These are phyloP conservation scores for Stachybotrys elegans DNA, from an alignment of 2,329 filamentous ascomycete species.

Conservation along the genomic window DNA sequence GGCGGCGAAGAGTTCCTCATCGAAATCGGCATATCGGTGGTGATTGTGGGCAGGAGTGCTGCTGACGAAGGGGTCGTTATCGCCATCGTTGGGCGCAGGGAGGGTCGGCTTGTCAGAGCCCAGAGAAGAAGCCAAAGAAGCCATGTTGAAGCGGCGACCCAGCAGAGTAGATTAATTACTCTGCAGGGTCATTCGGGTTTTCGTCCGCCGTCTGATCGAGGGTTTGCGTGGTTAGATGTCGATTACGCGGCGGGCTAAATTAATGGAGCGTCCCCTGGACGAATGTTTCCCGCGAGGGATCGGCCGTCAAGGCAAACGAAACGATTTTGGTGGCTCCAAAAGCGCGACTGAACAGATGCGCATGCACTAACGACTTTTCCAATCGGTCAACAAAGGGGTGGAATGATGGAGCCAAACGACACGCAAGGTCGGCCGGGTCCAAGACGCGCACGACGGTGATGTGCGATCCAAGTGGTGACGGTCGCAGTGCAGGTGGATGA, in stretches of 20 bases:
- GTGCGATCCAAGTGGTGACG: too few relatives aligned
- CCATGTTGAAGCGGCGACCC: constrained; percentile 27
- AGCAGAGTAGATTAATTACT: not conserved
- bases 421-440: too few relatives aligned
- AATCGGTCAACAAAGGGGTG: too few relatives aligned
- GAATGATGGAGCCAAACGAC: too few relatives aligned
- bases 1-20: constrained; percentile 72
- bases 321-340: too few relatives aligned
- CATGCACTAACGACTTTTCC: too few relatives aligned
- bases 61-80: constrained; percentile 55
- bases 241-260: not conserved
- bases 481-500: too few relatives aligned
- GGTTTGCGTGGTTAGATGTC: not conserved
- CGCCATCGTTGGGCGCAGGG: constrained; percentile 27
- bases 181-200: not conserved
- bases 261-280: not conserved
- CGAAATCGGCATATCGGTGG: constrained; percentile 78
- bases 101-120: constrained; percentile 36
- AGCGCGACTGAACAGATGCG: too few relatives aligned
- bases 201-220: not conserved
- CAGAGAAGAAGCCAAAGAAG: constrained; percentile 41
- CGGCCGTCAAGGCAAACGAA: not conserved
- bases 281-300: not conserved
- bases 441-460: too few relatives aligned
- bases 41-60: constrained; percentile 38